Evolutionary conservation across 768 basidiomycete species (phyloP).

Genomic region (Auricularia sp.): DNA sequence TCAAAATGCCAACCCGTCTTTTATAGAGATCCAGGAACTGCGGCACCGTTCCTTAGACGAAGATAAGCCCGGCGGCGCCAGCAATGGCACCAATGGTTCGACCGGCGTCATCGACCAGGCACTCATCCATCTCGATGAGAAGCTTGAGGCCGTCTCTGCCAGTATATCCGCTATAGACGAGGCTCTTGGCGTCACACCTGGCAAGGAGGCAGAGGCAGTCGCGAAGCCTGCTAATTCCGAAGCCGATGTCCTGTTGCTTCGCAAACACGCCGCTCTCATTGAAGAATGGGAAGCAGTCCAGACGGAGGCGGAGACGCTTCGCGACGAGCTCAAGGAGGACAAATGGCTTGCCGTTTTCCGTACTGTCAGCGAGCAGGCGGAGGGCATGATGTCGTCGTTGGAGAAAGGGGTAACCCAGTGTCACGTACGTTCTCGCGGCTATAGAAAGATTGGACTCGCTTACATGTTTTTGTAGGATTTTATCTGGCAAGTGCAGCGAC

Average conservation of each 20-base stretch:
- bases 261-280: slow-evolving; percentile 64
- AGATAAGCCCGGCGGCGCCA: slow-evolving; percentile 44
- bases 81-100: slow-evolving; percentile 26
- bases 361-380: slow-evolving; percentile 88
- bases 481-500: slow-evolving; percentile 68
- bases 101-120: slow-evolving; percentile 73
- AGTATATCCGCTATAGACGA: slow-evolving; percentile 64
- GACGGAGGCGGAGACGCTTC: slow-evolving; percentile 67
- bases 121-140: slow-evolving; percentile 68
- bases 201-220: slow-evolving; percentile 40
- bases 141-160: slow-evolving; percentile 59
- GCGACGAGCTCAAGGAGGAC: slow-evolving; percentile 93
- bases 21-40: slow-evolving; percentile 80
- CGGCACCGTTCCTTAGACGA: slow-evolving; percentile 57
- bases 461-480: slow-evolving; percentile 49
- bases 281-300: slow-evolving; percentile 77
- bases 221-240: slow-evolving; percentile 22
- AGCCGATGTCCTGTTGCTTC: slow-evolving; percentile 40
- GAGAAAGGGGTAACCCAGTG: slow-evolving; percentile 89
- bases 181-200: slow-evolving; percentile 47
- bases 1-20: not conserved
- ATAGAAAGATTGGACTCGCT: not conserved
- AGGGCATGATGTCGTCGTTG: slow-evolving; percentile 94
- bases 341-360: slow-evolving; percentile 95
- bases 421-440: slow-evolving; percentile 44